These are phyloP conservation scores for Naganishia antarctica DNA, from an alignment of 768 basidiomycete species.

Conservation along the genomic window DNA sequence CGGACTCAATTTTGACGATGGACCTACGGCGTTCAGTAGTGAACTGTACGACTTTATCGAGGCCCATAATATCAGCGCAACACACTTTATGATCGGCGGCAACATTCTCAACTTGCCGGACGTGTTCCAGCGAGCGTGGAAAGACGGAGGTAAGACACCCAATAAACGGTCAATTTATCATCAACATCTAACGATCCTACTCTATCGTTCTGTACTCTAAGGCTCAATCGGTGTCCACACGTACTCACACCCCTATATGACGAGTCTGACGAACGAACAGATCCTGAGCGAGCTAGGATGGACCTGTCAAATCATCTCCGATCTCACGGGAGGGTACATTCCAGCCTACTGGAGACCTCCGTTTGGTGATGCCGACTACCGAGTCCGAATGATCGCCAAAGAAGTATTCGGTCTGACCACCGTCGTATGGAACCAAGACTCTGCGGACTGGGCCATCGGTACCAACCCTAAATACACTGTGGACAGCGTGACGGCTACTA, in stretches of 20 bases:
- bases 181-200: too few species aligned
- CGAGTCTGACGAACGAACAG: constrained; percentile 58
- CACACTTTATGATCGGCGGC: constrained; percentile 84
- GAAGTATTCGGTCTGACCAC: constrained; percentile 79
- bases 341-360: constrained; percentile 62
- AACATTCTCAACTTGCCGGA: constrained; percentile 63
- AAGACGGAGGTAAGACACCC: constrained; percentile 34
- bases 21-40: constrained; percentile 43
- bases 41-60: constrained; percentile 64
- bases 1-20: constrained; percentile 50
- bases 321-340: constrained; percentile 71
- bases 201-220: not conserved
- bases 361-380: constrained; percentile 56
- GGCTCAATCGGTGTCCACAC: constrained; percentile 47
- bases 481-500: constrained; percentile 53
- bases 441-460: constrained; percentile 69
- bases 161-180: too few species aligned
- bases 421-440: constrained; percentile 83
- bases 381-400: constrained; percentile 77
- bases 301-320: constrained; percentile 69
- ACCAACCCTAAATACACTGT: constrained; percentile 52
- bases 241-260: constrained; percentile 46
- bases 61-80: constrained; percentile 60
- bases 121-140: constrained; percentile 58
- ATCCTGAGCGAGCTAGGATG: constrained; percentile 75